Evolutionary conservation across 2,329 filamentous ascomycete species (phyloP), one percentile per base, ranked within the genome.

Genomic region (Diaporthe citrichinensis): DNA sequence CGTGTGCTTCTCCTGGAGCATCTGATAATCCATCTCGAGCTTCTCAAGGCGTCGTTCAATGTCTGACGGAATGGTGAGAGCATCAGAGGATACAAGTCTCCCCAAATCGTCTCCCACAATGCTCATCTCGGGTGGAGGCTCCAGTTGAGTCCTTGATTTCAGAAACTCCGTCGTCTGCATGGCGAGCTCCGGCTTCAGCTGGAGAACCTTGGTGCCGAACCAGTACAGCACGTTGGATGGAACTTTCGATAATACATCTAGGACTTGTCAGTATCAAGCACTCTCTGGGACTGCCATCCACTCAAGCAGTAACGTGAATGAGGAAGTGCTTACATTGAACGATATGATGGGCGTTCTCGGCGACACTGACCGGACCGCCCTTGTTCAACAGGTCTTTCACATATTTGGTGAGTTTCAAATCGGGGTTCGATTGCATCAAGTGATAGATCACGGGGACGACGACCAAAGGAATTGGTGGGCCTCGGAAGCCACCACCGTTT

Each of bases 41-140:
- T 62, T 71, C 68, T 72, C 76, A 31, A 77, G 76, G 17, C 76
- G 67, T 44, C 61, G 53, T 39, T 77, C 76, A 7, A 77, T 28
- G 9, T 76, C 74, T 17, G 57, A 28, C 9, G 58, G 49, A 4
- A 44, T 51, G 23, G 46, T 10, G 10, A 62, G 36, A 17, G 55
- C 2, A 39, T n/a, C 28, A 17, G 28, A 36, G 12, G 55, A 25
- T n/a, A 4, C 65, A 28, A 31, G 8, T 9, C 31, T 31, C 25
- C 3, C 28, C 8, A 44, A 23, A 44, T 34, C 46, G 10, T 41
- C 25, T 23, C 34, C 28, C 15, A 17, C 10, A 15, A 23, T 3
- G 9, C 14, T 39, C 28, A 41, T 10, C 41, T 46, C 46, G 3
- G 15, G n/a, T 2, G 28, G 36, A 17, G 23, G 34, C 46, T 74